Evolutionary conservation across 2,329 filamentous ascomycete genomes (phyloP), one percentile per base, ranked within the genome.

Genomic region (Ramularia endophylla): DNA sequence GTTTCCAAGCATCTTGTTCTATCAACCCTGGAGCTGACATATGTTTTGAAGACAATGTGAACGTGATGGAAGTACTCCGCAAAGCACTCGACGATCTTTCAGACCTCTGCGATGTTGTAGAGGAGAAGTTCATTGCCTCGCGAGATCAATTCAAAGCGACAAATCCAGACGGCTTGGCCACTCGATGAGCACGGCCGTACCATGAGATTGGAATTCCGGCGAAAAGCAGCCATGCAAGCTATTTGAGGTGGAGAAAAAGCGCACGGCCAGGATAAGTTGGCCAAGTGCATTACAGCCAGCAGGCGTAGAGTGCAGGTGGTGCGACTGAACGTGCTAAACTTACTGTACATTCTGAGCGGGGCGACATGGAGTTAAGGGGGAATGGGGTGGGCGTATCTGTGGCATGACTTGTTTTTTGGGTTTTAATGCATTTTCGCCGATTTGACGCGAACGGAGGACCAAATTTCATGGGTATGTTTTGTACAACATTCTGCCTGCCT

Each of bases 71-170:
- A 52, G 92, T 89, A 2, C 71, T 98, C 27, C 83, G 92, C 56
- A 97, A 97, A 68, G 92, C 90, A 0, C 73, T 98, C 27, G 75
- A 80, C 48, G 90, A 97, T 59, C 69, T 98, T 43, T 85, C 92
- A 67, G 87, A 92, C 43, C 76, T 97, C 31, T 97, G 90, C 63
- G 90, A 97, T 65, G 85, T 94, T 3, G 86, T 98, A 4, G 78
- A 84, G n/a, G 86, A 94, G 38, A 90, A 94, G 63, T 98, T 95
- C 65, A 82, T 75, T 41, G 68, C 69, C 9, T 78, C 85, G 46
- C 72, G 81, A 46, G 75, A 86, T 50, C 70, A 75, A 6, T 87
- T 83, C 62, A 68, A 68, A 42, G 60, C 62, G 7, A 51, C 55
- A 27, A 53, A 63, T 34, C 52, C 56, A 5, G 52, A 58, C 17